Percentiles rank a stretch among this genome's conserved stretches.
Evolutionary conservation across 768 basidiomycete species (phyloP).

Genomic region (Tylopilus plumbeoviolaceoides): DNA sequence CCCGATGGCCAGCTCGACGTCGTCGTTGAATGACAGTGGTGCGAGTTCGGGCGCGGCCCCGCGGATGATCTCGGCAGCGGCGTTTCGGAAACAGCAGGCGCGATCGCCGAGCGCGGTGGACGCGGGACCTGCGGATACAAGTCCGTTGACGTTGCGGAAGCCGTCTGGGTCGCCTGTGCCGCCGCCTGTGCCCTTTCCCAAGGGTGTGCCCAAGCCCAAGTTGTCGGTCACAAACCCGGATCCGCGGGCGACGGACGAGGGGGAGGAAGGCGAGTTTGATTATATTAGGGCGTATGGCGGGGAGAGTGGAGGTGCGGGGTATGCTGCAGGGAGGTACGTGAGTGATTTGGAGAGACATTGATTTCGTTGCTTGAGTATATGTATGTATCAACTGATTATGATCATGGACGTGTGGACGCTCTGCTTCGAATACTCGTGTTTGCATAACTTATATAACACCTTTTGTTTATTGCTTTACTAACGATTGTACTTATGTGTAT

Average conservation of each 20-base stretch:
- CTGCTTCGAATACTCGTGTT: background rate
- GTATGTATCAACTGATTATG: conserved; percentile 8
- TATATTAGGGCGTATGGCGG: conserved; percentile 53
- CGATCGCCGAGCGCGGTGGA: conserved; percentile 27
- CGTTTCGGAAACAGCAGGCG: conserved; percentile 56
- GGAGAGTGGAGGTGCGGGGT: conserved; percentile 25
- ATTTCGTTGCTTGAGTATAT: background rate
- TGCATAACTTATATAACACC: background rate
- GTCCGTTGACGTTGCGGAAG: conserved; percentile 47
- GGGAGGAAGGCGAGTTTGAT: conserved; percentile 42
- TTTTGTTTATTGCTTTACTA: background rate
- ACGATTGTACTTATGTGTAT: background rate
- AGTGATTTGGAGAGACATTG: conserved; percentile 39
- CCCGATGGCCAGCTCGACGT: conserved; percentile 30
- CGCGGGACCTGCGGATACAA: conserved; percentile 38
- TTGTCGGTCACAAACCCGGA: conserved; percentile 30
- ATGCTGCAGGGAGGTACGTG: conserved; percentile 42
- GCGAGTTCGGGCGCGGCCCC: conserved; percentile 31
- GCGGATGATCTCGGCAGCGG: conserved; percentile 71
- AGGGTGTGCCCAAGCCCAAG: conserved; percentile 9
- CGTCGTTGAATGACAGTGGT: conserved; percentile 26
- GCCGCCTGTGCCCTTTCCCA: background rate
- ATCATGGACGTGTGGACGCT: background rate
- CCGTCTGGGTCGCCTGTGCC: conserved; percentile 33
- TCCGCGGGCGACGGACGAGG: conserved; percentile 28